Evolutionary conservation across 495 filamentous ascomycete genomes (phyloP).

Genomic region (Talaromyces borbonicus): DNA sequence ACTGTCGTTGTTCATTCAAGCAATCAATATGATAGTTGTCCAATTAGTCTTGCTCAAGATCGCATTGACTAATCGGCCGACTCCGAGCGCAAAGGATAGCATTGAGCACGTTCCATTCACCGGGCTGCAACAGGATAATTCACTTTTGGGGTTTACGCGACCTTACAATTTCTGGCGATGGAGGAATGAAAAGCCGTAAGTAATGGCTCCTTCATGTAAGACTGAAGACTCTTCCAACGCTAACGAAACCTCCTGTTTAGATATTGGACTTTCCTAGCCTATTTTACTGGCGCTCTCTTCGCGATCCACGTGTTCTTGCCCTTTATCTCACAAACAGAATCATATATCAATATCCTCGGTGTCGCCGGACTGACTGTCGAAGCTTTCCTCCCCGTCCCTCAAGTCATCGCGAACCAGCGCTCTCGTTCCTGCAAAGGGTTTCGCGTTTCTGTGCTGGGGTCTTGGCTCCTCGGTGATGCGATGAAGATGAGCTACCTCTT

Average conservation of each 20-base stretch:
- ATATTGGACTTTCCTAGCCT: constrained; percentile 81
- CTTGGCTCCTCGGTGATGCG: constrained; percentile 82
- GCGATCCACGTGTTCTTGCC: constrained; percentile 65
- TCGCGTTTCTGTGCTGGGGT: constrained; percentile 70
- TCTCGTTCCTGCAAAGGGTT: constrained; percentile 82
- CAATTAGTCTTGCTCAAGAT: constrained; percentile 81
- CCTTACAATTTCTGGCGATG: constrained; percentile 96
- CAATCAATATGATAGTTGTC: constrained; percentile 74
- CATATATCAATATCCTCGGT: constrained; percentile 66
- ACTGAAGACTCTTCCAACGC: neutral
- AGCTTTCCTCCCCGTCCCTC: constrained; percentile 80
- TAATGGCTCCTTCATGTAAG: constrained; percentile 10
- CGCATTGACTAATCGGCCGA: constrained; percentile 79
- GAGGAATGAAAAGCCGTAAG: constrained; percentile 67
- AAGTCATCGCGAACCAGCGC: constrained; percentile 71
- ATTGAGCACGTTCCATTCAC: constrained; percentile 38
- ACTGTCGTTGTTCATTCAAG: constrained; percentile 68
- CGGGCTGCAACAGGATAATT: constrained; percentile 13
- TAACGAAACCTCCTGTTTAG: constrained; percentile 25
- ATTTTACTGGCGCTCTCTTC: constrained; percentile 55
- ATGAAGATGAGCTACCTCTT: constrained; percentile 98
- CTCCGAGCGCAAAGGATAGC: constrained; percentile 44
- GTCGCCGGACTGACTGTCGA: constrained; percentile 81
- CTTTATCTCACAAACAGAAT: constrained; percentile 46
- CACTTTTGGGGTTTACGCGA: constrained; percentile 29